Percentiles rank a stretch among this genome's conserved stretches.
Conservation (phyloP, 805 yeast species). For the Ogataea trehaloabstinens region DNA sequence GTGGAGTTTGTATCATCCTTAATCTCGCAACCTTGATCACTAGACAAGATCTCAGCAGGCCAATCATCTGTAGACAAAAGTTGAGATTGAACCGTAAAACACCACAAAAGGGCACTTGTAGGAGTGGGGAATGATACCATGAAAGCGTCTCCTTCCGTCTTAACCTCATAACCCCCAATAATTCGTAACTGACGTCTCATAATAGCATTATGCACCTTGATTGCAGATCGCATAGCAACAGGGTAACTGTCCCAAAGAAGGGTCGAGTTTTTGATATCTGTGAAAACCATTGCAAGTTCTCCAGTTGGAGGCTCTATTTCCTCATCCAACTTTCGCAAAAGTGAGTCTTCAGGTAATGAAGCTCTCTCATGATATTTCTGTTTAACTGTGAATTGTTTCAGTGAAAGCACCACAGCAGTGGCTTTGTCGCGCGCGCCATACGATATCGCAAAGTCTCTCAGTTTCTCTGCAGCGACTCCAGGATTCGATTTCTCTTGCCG, state of each 20-base stretch:
- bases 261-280: slow-evolving; percentile 95
- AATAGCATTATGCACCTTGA: slow-evolving; percentile 86
- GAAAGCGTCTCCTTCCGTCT: slow-evolving; percentile 99
- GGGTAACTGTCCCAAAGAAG: slow-evolving; percentile 91
- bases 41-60: slow-evolving; percentile 89
- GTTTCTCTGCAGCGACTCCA: slow-evolving; percentile 85
- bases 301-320: slow-evolving; percentile 96
- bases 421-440: slow-evolving; percentile 83
- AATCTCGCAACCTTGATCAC: slow-evolving; percentile 80
- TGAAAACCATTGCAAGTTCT: slow-evolving; percentile 90
- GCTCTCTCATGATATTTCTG: slow-evolving; percentile 39
- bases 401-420: slow-evolving; percentile 75
- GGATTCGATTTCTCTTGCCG: slow-evolving; percentile 81
- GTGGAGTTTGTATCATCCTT: slow-evolving; percentile 56
- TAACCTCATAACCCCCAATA: slow-evolving; percentile 97
- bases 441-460: slow-evolving; percentile 91
- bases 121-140: slow-evolving; percentile 97
- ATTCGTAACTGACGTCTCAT: slow-evolving; percentile 93
- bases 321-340: slow-evolving; percentile 76
- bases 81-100: slow-evolving; percentile 88
- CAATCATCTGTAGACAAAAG: slow-evolving; percentile 77
- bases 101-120: slow-evolving; percentile 87
- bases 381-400: slow-evolving; percentile 48
- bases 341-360: slow-evolving; percentile 65
- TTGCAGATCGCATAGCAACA: slow-evolving; percentile 93